A percentile compares a stretch with the other conserved stretches of the same genome.
phyloP scores from a whole-genome alignment of 2,329 filamentous ascomycete genomes.

The Fusarium tupiense region DNA sequence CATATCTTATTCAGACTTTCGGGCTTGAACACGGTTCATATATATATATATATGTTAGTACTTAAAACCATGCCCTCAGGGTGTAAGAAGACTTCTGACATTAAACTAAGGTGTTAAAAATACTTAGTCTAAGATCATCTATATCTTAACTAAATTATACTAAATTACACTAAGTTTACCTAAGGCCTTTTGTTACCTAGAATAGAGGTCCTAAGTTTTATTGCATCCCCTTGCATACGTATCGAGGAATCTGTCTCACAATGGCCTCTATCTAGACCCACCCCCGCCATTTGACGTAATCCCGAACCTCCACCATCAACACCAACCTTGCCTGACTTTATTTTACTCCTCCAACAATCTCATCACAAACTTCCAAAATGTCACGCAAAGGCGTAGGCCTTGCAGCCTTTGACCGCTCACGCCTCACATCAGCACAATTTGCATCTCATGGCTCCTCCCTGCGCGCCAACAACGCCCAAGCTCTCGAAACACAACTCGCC shows the following conservation, averaged over 20 bases:
- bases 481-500: conserved; percentile 90
- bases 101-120: too few relatives aligned
- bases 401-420: conserved; percentile 86
- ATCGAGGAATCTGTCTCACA: not conserved
- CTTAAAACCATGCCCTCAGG: not conserved
- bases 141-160: too few relatives aligned
- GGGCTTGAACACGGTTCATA: not conserved
- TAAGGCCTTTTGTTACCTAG: too few relatives aligned
- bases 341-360: not conserved
- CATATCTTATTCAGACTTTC: not conserved
- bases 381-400: conserved; percentile 88
- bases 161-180: too few relatives aligned
- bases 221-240: not conserved
- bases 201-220: too few relatives aligned
- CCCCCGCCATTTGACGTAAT: conserved; percentile 38
- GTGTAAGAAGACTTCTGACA: too few relatives aligned
- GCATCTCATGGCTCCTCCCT: conserved; percentile 88
- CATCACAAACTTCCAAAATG: conserved; percentile 52
- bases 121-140: too few relatives aligned
- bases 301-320: not conserved
- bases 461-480: conserved; percentile 84
- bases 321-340: not conserved
- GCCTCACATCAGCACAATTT: conserved; percentile 87
- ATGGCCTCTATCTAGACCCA: not conserved
- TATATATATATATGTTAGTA: too few relatives aligned